Conservation (phyloP, 2,329 filamentous ascomycete species). For the Beauveria varroae region DNA sequence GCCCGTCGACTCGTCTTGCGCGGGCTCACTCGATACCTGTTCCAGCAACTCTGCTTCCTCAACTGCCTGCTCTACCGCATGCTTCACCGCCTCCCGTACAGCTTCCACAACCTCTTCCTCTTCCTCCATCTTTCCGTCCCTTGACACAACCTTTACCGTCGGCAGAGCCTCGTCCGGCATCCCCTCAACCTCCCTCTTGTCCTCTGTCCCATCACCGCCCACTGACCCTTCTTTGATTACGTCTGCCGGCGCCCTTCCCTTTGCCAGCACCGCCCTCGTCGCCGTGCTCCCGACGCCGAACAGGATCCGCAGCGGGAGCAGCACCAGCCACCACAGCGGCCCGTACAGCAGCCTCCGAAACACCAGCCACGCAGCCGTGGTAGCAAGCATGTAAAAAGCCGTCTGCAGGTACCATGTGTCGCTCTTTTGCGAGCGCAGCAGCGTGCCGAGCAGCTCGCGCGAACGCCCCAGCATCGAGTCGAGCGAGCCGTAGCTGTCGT, state of each 20-base stretch:
- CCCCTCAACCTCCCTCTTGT: slow-evolving; percentile 25
- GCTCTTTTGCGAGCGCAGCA: slow-evolving; percentile 84
- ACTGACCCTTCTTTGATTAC: slow-evolving; percentile 17
- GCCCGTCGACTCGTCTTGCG: background rate
- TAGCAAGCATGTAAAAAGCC: slow-evolving; percentile 72
- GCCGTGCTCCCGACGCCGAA: slow-evolving; percentile 52
- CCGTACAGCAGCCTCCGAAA: slow-evolving; percentile 83
- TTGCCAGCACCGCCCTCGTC: slow-evolving; percentile 42
- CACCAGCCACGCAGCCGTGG: slow-evolving; percentile 75
- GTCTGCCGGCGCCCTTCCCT: slow-evolving; percentile 18
- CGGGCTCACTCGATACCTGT: background rate
- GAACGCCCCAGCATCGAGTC: slow-evolving; percentile 71
- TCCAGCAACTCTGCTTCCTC: slow-evolving; percentile 14
- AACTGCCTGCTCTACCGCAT: slow-evolving; percentile 17
- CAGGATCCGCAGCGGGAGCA: slow-evolving; percentile 66
- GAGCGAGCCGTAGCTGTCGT: slow-evolving; percentile 72
- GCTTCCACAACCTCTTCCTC: slow-evolving; percentile 48
- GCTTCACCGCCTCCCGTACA: slow-evolving; percentile 14
- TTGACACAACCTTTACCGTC: slow-evolving; percentile 38
- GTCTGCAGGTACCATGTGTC: slow-evolving; percentile 98
- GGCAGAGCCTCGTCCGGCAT: slow-evolving; percentile 36
- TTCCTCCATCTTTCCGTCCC: slow-evolving; percentile 14
- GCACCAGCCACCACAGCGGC: slow-evolving; percentile 82
- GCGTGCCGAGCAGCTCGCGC: slow-evolving; percentile 64
- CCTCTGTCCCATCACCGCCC: slow-evolving; percentile 19